phyloP scores from a whole-genome alignment of 345 rosid species.

The Eutrema heterophyllum region DNA sequence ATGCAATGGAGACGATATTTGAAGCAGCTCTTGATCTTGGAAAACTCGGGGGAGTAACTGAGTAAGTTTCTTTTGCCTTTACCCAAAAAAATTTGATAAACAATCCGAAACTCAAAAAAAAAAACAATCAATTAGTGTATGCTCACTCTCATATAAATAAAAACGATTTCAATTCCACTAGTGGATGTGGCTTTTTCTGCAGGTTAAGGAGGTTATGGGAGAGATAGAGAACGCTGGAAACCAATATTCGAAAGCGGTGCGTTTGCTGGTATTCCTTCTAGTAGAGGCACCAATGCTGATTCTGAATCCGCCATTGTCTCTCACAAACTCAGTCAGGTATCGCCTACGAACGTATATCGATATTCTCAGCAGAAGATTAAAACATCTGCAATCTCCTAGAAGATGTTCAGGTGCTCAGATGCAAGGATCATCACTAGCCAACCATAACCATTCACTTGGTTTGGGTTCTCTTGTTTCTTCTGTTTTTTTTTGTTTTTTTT shows the following conservation, averaged over 20 bases:
- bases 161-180: neutral
- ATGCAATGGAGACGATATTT: conserved; percentile 93
- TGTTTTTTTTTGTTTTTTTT: neutral
- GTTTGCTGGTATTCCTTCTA: conserved; percentile 66
- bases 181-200: conserved; percentile 15
- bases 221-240: conserved; percentile 55
- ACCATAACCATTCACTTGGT: neutral
- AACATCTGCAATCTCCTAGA: conserved; percentile 51
- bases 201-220: conserved; percentile 82
- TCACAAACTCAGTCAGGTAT: conserved; percentile 72
- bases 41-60: conserved; percentile 67
- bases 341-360: conserved; percentile 69
- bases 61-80: conserved; percentile 43
- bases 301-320: conserved; percentile 83
- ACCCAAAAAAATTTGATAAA: neutral
- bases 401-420: conserved; percentile 43
- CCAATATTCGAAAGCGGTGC: conserved; percentile 65
- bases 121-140: neutral
- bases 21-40: conserved; percentile 87
- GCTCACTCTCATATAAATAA: neutral
- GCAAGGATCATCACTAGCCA: conserved; percentile 39
- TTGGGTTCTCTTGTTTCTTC: neutral
- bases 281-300: conserved; percentile 89
- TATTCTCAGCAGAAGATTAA: conserved; percentile 61
- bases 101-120: neutral